Conservation (phyloP, 2,329 filamentous ascomycete genomes). For the Fusarium sp. region DNA sequence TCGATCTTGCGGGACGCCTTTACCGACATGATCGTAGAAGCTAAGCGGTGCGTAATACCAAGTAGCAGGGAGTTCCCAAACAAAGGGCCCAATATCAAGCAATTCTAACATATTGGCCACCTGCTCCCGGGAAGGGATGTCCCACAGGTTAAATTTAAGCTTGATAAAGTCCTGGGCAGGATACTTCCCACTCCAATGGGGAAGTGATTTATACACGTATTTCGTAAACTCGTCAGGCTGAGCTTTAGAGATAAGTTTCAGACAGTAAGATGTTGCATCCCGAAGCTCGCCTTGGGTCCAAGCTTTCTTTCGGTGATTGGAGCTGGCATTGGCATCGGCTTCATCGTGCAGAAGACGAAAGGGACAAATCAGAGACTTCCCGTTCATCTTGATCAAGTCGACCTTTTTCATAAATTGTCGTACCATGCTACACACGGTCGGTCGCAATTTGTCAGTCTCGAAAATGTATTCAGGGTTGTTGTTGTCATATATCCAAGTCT, state of each 20-base stretch:
- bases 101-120: accelerated
- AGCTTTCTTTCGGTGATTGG: too few species aligned
- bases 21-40: not conserved
- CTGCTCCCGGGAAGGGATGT: not conserved
- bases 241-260: not conserved
- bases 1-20: not conserved
- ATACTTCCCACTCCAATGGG: not conserved
- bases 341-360: accelerated
- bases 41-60: accelerated
- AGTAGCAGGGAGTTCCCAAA: not conserved
- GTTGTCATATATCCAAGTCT: accelerated
- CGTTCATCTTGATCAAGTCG: not conserved
- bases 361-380: accelerated
- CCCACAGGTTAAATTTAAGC: not conserved
- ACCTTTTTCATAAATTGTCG: not conserved
- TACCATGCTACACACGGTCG: not conserved
- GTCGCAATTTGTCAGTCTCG: not conserved
- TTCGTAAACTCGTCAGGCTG: not conserved
- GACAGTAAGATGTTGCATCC: not conserved
- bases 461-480: accelerated
- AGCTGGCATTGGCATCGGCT: not conserved
- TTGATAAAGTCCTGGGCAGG: not conserved
- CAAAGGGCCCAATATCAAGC: not conserved
- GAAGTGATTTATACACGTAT: accelerated
- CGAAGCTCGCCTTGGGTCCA: not conserved